These are phyloP conservation scores for Cercospora berteroae DNA, from an alignment of 2,329 filamentous ascomycete species.

Conservation along the genomic window DNA sequence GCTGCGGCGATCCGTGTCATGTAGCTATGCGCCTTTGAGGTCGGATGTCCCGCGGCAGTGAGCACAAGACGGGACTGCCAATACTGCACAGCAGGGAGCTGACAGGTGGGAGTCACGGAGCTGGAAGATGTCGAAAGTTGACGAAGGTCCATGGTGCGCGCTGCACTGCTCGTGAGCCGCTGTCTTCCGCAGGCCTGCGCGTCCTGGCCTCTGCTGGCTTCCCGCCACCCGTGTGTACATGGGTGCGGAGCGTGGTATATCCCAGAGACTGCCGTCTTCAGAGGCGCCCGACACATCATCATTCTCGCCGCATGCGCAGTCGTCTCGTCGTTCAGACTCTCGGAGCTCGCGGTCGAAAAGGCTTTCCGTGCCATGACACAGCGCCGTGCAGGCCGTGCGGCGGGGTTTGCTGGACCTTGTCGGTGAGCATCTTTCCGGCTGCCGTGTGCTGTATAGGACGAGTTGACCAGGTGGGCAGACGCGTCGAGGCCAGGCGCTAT, in stretches of 20 bases:
- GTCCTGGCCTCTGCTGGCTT: neutral
- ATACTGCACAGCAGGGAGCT: neutral
- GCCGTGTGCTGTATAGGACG: neutral
- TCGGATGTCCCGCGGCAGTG: neutral
- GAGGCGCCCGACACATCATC: neutral
- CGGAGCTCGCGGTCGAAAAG: neutral
- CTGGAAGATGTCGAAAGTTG: neutral
- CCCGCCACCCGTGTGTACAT: neutral
- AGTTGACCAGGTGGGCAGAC: neutral
- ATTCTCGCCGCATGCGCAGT: neutral
- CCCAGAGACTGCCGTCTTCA: neutral
- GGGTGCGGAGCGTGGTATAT: neutral
- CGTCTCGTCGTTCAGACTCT: neutral
- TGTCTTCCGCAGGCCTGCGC: neutral
- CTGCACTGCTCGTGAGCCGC: neutral
- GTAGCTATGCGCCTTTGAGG: neutral
- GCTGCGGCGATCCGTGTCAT: neutral
- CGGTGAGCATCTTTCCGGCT: neutral
- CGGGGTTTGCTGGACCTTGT: neutral
- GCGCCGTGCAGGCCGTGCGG: neutral
- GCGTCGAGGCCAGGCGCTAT: neutral
- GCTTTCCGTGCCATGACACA: neutral
- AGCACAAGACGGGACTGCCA: neutral
- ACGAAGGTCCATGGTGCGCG: neutral
- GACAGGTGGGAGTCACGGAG: neutral